phyloP scores from a whole-genome alignment of 1,284 basidiomycete genomes.

The Cryptococcus sp. region DNA sequence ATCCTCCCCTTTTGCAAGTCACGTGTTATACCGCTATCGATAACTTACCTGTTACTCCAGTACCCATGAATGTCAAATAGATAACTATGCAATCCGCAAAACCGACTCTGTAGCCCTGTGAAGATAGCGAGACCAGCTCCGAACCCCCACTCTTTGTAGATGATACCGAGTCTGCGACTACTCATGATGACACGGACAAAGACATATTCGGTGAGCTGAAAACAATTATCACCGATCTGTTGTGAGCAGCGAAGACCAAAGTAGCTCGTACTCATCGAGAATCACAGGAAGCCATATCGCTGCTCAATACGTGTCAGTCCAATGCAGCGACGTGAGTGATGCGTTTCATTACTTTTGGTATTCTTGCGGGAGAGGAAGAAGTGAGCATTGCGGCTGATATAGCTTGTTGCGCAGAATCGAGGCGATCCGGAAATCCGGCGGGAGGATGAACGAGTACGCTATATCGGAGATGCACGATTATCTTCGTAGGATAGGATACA shows the following conservation, averaged over 20 bases:
- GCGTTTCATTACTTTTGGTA: neutral
- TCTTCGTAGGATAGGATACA: conserved; percentile 81
- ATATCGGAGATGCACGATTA: conserved; percentile 92
- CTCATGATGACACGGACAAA: conserved; percentile 34
- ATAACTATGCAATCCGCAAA: too few species aligned
- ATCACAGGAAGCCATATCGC: conserved; percentile 70
- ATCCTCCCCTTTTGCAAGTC: too few species aligned
- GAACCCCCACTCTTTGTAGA: conserved; percentile 10
- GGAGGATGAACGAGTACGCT: conserved; percentile 67
- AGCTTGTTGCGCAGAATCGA: conserved; percentile 60
- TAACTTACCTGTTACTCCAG: too few species aligned
- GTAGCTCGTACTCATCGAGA: conserved; percentile 5
- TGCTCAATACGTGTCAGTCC: conserved; percentile 88
- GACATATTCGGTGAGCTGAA: conserved; percentile 35
- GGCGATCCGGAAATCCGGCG: conserved; percentile 75
- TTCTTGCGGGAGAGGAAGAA: neutral
- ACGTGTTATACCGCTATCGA: too few species aligned
- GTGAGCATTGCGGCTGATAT: neutral
- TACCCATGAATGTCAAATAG: too few species aligned
- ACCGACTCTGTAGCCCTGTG: too few species aligned
- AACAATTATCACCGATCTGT: neutral
- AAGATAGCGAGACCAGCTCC: too few species aligned
- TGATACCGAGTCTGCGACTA: conserved; percentile 31
- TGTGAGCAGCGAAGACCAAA: neutral
- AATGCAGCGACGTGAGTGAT: conserved; percentile 73